Percentiles rank a stretch among this genome's conserved stretches.
phyloP scores from a whole-genome alignment of 768 basidiomycete species.

The Jaapia argillacea region DNA sequence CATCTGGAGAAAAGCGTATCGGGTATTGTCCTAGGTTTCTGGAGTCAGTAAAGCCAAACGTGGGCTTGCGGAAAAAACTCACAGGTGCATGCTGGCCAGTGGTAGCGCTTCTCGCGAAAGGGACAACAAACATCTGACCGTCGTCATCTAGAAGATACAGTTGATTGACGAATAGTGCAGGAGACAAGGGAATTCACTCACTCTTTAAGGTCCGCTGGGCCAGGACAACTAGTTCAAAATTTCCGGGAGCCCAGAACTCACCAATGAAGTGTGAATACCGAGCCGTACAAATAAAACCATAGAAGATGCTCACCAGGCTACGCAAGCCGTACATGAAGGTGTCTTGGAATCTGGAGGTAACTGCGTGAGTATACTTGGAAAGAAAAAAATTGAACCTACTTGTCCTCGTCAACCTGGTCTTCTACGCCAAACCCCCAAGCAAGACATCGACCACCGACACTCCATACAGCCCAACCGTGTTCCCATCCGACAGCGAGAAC shows the following conservation, averaged over 20 bases:
- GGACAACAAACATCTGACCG: conserved; percentile 73
- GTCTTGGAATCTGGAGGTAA: conserved; percentile 56
- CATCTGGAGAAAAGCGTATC: conserved; percentile 92
- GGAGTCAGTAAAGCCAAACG: conserved; percentile 3
- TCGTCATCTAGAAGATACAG: conserved; percentile 33
- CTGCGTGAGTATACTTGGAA: conserved; percentile 4
- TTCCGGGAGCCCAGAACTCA: conserved; percentile 92
- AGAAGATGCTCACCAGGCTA: conserved; percentile 44
- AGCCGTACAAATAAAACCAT: not conserved
- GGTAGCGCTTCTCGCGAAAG: conserved; percentile 92
- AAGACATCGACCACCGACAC: conserved; percentile 79
- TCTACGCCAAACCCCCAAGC: conserved; percentile 69
- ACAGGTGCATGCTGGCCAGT: conserved; percentile 89
- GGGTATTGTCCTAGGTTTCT: conserved; percentile 72
- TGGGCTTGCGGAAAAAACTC: conserved; percentile 16
- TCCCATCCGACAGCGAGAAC: conserved; percentile 90
- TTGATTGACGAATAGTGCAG: conserved; percentile 1
- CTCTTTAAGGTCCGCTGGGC: conserved; percentile 44
- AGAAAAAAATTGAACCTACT: conserved; percentile 18
- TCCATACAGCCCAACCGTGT: conserved; percentile 85
- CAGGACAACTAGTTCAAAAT: conserved; percentile 78
- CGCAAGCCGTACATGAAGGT: conserved; percentile 76
- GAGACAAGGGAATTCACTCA: conserved; percentile 26
- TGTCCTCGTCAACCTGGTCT: conserved; percentile 45
- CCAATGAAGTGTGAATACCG: conserved; percentile 1